A percentile compares a stretch with the other conserved stretches of the same genome.
phyloP scores from a whole-genome alignment of 345 rosid genomes.

The Limnanthes douglasii region DNA sequence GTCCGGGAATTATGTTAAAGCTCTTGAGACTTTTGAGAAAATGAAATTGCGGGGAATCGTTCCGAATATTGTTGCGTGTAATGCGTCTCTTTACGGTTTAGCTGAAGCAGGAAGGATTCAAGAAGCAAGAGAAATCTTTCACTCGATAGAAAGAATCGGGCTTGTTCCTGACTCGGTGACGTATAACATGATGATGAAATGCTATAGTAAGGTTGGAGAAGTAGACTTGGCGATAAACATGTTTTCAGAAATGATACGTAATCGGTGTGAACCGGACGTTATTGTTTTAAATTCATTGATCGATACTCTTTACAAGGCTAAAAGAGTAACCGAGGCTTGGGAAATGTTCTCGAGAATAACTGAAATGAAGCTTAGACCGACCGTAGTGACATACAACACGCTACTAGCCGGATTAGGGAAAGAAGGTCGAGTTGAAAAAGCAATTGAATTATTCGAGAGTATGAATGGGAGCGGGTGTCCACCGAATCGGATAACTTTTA shows the following conservation, averaged over 20 bases:
- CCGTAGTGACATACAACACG: constrained; percentile 78
- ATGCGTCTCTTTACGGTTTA: constrained; percentile 73
- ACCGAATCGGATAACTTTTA: constrained; percentile 72
- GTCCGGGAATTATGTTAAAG: constrained; percentile 39
- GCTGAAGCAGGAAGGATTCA: constrained; percentile 47
- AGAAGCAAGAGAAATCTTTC: constrained; percentile 65
- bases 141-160: constrained; percentile 43
- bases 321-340: constrained; percentile 71
- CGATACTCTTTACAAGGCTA: constrained; percentile 60
- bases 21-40: constrained; percentile 65
- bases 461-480: constrained; percentile 44
- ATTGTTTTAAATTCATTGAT: constrained; percentile 71
- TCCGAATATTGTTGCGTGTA: constrained; percentile 76
- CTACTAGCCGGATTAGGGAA: constrained; percentile 67
- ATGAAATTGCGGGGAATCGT: constrained; percentile 68
- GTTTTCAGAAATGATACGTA: constrained; percentile 59
- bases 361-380: constrained; percentile 61
- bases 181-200: constrained; percentile 96
- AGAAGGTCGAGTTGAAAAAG: constrained; percentile 48
- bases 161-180: constrained; percentile 69
- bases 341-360: constrained; percentile 50
- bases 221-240: constrained; percentile 68
- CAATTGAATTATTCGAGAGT: constrained; percentile 38
- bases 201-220: constrained; percentile 59
- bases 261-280: constrained; percentile 59